A percentile compares a stretch with the other conserved stretches of the same genome.
These are phyloP conservation scores for Ascochyta koolunga DNA, from an alignment of 2,329 filamentous ascomycete genomes.

Conservation along the genomic window DNA sequence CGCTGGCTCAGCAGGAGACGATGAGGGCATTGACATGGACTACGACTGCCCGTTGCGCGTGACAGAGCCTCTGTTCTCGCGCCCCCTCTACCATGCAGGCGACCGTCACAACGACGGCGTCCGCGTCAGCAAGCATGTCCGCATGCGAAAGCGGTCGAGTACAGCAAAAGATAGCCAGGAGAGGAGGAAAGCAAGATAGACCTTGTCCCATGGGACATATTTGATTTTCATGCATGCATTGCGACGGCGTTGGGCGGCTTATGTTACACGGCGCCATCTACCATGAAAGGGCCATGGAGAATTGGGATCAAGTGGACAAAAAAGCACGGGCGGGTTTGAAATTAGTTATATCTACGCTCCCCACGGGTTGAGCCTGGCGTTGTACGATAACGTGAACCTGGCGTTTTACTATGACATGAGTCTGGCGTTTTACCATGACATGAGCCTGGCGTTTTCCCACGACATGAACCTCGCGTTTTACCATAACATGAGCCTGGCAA, in stretches of 20 bases:
- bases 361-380: conserved; percentile 45
- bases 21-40: conserved; percentile 44
- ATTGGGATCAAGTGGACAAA: neutral
- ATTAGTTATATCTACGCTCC: conserved; percentile 28
- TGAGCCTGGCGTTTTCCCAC: conserved; percentile 24
- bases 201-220: neutral
- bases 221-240: conserved; percentile 30
- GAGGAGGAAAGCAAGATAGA: conserved; percentile 30
- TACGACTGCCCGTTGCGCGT: conserved; percentile 26
- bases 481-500: conserved; percentile 10
- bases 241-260: conserved; percentile 39
- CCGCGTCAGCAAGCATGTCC: conserved; percentile 38
- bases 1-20: conserved; percentile 24
- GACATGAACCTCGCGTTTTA: conserved; percentile 24
- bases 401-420: conserved; percentile 21
- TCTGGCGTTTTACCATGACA: conserved; percentile 23
- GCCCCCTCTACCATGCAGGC: conserved; percentile 33
- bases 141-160: conserved; percentile 41
- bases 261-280: too few relatives aligned
- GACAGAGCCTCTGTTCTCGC: conserved; percentile 22
- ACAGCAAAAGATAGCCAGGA: conserved; percentile 13
- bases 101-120: conserved; percentile 34
- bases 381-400: conserved; percentile 13
- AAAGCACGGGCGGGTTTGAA: neutral
- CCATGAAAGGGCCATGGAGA: too few relatives aligned